Evolutionary conservation across 169 alveolate species (phyloP).

Genomic region (Eimeria maxima): DNA sequence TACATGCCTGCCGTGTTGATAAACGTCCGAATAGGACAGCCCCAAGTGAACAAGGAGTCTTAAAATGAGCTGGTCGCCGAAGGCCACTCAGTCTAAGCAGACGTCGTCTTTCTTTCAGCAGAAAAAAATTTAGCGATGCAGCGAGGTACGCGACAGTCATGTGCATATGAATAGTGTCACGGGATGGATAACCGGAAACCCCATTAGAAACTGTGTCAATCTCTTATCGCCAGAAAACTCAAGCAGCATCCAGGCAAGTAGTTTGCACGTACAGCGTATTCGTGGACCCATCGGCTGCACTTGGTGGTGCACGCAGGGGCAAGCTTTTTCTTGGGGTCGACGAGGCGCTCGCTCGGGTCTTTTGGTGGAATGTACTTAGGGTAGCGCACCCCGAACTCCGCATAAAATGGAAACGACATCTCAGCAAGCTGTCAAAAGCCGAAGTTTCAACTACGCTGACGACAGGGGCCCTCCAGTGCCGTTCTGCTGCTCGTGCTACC

Average conservation of each 20-base stretch:
- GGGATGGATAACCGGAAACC: not conserved
- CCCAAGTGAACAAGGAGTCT: not conserved
- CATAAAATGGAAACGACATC: slow-evolving; percentile 88
- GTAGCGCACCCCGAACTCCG: slow-evolving; percentile 86
- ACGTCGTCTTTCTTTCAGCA: not conserved
- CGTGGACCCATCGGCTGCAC: slow-evolving; percentile 88
- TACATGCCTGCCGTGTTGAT: not conserved
- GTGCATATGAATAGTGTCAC: not conserved
- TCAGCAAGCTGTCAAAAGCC: not conserved
- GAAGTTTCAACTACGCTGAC: not conserved
- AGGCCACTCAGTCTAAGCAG: not conserved
- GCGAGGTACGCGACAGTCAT: not conserved
- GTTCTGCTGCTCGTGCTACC: slow-evolving; percentile 5
- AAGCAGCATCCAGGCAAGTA: not conserved
- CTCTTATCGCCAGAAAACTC: not conserved
- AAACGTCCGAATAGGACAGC: not conserved
- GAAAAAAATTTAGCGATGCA: not conserved
- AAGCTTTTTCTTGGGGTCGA: slow-evolving; percentile 88
- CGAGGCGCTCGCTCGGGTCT: slow-evolving; percentile 87
- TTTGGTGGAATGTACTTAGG: slow-evolving; percentile 87
- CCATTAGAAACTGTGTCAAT: no score
- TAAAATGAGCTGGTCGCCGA: not conserved
- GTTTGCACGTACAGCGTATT: slow-evolving; percentile 82
- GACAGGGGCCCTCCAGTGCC: not conserved
- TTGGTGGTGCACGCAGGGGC: slow-evolving; percentile 88